Evolutionary conservation across 179 eudicot species (phyloP), one percentile per base, ranked within the genome.

Genomic region (Pouteria campechiana): DNA sequence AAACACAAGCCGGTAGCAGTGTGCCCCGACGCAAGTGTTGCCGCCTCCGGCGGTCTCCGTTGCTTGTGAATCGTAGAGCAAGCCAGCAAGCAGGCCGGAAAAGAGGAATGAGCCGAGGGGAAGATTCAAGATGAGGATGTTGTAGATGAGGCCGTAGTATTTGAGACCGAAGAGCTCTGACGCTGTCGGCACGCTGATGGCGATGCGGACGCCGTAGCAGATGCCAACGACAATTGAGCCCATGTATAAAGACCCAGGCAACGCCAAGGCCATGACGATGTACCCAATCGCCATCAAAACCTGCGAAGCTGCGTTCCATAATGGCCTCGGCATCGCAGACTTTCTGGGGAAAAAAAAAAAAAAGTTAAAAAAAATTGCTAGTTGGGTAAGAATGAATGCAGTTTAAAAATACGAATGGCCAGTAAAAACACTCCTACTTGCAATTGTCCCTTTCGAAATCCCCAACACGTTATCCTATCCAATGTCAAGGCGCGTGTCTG

Each of bases 61-160:
- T 2, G 98, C 98, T 63, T 86, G 50, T 0, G 74, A 47, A 17
- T 90, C 98, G 23, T 90, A 90, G 14, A 86, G 33, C 48, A 65
- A 50, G 8, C 90, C 95, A 0, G 96, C 98, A 0, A 86, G 78
- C 24, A 86, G 63, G 16, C 95, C 94, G 0, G 98, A 90, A 69
- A 90, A 90, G 15, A 90, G 84, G 67, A 76, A 90, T 19, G 98
- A 86, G 6, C 98, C 98, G 0, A 86, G 72, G 7, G 98, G 96
- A 5, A 86, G 79, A 54, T 75, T 86, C 43, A 90, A 75, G 50
- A 79, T 77, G 6, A 92, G 60, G 37, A 92, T 63, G 54, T 92
- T 92, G 73, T 87, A 83, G 37, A 87, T 67, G 46, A 92, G 81
- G 14, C 99, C 99, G 39, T 77, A 92, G 47, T 87, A 73, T 54